Conservation (phyloP, 1,284 basidiomycete species). For the Wallemia ichthyophaga region DNA sequence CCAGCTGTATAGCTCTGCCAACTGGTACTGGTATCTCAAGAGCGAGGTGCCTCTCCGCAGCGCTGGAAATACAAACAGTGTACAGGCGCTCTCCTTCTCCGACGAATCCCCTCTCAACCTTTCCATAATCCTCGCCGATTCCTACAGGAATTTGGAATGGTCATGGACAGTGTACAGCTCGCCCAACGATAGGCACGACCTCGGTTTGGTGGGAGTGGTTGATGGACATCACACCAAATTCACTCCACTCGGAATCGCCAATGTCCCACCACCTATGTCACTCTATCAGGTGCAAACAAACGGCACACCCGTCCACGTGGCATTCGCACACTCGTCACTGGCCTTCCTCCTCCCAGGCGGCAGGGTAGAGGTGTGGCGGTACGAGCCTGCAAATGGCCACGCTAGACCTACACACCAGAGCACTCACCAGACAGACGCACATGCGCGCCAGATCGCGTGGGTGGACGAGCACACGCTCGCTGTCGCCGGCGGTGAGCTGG, state of each 20-base stretch:
- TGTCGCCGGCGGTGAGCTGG: neutral
- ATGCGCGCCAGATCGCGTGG: constrained; percentile 6
- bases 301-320: constrained; percentile 30
- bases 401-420: neutral
- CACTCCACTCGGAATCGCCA: constrained; percentile 13
- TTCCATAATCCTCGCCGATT: neutral
- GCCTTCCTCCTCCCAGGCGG: constrained; percentile 26
- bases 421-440: neutral
- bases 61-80: neutral
- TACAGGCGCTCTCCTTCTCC: neutral
- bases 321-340: constrained; percentile 30
- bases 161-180: neutral
- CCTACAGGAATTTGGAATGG: constrained; percentile 1
- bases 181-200: constrained; percentile 33
- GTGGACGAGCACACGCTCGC: constrained; percentile 1
- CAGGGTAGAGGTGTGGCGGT: constrained; percentile 28
- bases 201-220: constrained; percentile 62
- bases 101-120: constrained; percentile 20
- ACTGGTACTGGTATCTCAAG: constrained; percentile 66
- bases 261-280: constrained; percentile 84
- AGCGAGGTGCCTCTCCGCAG: constrained; percentile 26
- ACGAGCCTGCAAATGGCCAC: neutral
- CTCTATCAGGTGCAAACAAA: constrained; percentile 30
- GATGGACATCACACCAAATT: constrained; percentile 40
- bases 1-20: constrained; percentile 23